A percentile compares a stretch with the other conserved stretches of the same genome.
phyloP scores from a whole-genome alignment of 2,329 filamentous ascomycete species.

The Mycosphaerelloides madeirae region DNA sequence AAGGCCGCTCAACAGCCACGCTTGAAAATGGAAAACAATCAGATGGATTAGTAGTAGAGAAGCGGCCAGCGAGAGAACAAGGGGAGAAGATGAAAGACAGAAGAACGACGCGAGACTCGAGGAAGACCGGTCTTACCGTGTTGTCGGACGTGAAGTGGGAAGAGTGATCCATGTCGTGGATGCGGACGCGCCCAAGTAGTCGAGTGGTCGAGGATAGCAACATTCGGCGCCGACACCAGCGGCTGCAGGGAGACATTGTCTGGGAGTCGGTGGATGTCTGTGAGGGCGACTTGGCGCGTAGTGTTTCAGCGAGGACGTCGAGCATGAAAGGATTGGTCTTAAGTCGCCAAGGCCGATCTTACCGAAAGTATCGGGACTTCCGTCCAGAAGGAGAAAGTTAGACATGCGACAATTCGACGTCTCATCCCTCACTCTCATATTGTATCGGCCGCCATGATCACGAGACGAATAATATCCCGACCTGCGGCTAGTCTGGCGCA shows the following conservation, averaged over 20 bases:
- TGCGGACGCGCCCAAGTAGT: constrained; percentile 11
- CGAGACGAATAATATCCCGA: constrained; percentile 24
- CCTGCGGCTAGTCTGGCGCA: constrained; percentile 22
- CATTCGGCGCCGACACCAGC: constrained; percentile 17
- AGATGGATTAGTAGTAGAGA: constrained; percentile 2
- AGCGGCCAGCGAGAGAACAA: constrained; percentile 1
- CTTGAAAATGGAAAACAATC: constrained; percentile 1
- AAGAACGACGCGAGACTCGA: constrained; percentile 6
- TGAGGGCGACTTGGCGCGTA: constrained; percentile 11
- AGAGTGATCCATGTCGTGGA: constrained; percentile 13
- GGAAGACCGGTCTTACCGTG: constrained; percentile 17
- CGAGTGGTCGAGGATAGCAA: constrained; percentile 5
- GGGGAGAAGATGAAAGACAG: constrained; percentile 12
- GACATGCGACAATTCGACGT: constrained; percentile 1
- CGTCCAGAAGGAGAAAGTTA: no score
- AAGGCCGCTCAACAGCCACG: constrained; percentile 13
- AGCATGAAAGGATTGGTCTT: constrained; percentile 11
- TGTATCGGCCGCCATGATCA: constrained; percentile 26
- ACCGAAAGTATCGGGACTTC: no score
- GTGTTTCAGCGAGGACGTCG: no score
- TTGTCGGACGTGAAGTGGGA: constrained; percentile 9
- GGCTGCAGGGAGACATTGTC: constrained; percentile 16
- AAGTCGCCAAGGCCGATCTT: no score
- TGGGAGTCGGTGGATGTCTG: constrained; percentile 7
- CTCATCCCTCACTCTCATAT: constrained; percentile 4